Evolutionary conservation across 2,329 filamentous ascomycete species (phyloP).

Genomic region (Trichoderma sp.): DNA sequence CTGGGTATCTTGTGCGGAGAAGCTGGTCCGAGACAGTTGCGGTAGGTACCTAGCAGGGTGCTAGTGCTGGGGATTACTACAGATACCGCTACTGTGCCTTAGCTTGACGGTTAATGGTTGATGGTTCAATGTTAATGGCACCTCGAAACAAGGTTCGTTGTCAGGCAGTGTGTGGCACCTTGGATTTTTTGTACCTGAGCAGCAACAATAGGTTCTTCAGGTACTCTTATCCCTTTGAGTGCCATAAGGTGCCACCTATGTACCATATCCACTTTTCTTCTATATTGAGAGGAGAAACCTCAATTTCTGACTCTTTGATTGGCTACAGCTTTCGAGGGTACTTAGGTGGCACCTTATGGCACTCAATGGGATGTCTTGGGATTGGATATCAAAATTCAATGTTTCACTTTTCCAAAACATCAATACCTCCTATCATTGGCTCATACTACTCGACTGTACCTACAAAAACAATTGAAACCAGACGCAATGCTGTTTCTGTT

Average conservation of each 20-base stretch:
- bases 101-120: neutral
- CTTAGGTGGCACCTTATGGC: too few species aligned
- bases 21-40: neutral
- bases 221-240: neutral
- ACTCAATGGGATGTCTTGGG: neutral
- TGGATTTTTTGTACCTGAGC: neutral
- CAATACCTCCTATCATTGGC: neutral
- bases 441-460: neutral
- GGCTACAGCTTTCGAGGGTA: too few species aligned
- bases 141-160: neutral
- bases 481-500: neutral
- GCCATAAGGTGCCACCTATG: too few species aligned
- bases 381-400: neutral
- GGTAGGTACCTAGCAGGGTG: neutral
- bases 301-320: too few species aligned
- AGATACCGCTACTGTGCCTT: neutral
- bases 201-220: neutral
- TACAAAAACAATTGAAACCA: neutral
- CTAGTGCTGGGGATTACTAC: neutral
- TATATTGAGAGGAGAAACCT: too few species aligned
- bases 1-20: constrained; percentile 3
- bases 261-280: too few species aligned
- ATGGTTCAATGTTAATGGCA: neutral
- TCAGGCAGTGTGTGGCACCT: neutral
- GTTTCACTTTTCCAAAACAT: neutral